Percentiles rank a stretch among this genome's conserved stretches.
These are phyloP conservation scores for Candolleomyces eurysporus DNA, from an alignment of 768 basidiomycete species.

Conservation along the genomic window DNA sequence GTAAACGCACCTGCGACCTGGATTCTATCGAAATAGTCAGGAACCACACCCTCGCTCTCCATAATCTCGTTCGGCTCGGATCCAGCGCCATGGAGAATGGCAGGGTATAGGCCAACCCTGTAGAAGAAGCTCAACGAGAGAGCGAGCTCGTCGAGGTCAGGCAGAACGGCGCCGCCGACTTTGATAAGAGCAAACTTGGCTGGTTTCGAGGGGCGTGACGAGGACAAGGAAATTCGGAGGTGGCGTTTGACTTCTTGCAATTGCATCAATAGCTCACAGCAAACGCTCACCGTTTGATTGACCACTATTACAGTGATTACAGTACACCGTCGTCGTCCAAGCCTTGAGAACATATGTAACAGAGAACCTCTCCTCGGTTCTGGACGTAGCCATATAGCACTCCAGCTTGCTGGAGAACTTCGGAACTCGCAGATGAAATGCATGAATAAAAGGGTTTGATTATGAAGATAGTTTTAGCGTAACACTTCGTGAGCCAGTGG, in stretches of 20 bases:
- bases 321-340: no score
- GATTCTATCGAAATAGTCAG: slow-evolving; percentile 97
- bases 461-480: no score
- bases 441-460: no score
- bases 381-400: no score
- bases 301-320: no score
- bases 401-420: no score
- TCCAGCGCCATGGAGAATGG: slow-evolving; percentile 94
- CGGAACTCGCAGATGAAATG: no score
- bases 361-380: no score
- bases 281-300: no score
- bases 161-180: slow-evolving; percentile 93
- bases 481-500: no score
- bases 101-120: slow-evolving; percentile 95
- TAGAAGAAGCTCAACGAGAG: slow-evolving; percentile 95
- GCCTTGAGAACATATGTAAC: no score
- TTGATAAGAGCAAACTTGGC: slow-evolving; percentile 98
- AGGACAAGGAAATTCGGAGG: slow-evolving; percentile 95
- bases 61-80: slow-evolving; percentile 94
- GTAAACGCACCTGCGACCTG: slow-evolving; percentile 79
- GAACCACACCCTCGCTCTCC: slow-evolving; percentile 87
- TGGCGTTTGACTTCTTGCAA: slow-evolving; percentile 76
- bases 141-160: slow-evolving; percentile 89
- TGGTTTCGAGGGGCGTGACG: slow-evolving; percentile 82
- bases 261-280: background rate